phyloP scores from a whole-genome alignment of 805 yeast species.

The Ogataea dorogensis region DNA sequence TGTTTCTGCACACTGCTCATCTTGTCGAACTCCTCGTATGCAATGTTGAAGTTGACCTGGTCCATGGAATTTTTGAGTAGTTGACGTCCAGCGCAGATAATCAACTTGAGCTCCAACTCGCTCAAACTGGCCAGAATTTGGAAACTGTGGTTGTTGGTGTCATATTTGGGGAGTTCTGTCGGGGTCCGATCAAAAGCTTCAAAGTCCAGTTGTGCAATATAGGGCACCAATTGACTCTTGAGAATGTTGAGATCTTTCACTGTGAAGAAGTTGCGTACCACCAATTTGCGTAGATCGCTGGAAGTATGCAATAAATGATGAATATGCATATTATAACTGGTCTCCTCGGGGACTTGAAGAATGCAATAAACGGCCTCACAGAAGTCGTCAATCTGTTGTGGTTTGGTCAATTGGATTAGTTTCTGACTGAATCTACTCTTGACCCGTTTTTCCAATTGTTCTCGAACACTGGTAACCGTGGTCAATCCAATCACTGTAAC shows the following conservation, averaged over 20 bases:
- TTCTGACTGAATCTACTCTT: conserved; percentile 86
- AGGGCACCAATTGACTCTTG: conserved; percentile 42
- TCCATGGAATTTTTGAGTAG: conserved; percentile 55
- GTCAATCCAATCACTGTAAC: conserved; percentile 81
- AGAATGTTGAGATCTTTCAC: conserved; percentile 56
- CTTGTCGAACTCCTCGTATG: conserved; percentile 62
- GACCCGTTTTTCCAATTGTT: conserved; percentile 86
- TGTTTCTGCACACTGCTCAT: conserved; percentile 29
- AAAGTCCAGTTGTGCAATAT: conserved; percentile 31
- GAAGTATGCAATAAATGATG: conserved; percentile 26
- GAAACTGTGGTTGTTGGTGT: conserved; percentile 16
- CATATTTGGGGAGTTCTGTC: conserved; percentile 3
- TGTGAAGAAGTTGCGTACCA: conserved; percentile 53
- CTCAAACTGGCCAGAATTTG: conserved; percentile 45
- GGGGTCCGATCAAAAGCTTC: conserved; percentile 3
- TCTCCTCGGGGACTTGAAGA: conserved; percentile 14
- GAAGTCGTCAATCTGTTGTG: conserved; percentile 48
- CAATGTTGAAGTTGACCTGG: conserved; percentile 72
- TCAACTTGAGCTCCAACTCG: conserved; percentile 65
- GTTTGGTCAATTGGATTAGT: conserved; percentile 56
- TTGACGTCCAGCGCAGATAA: conserved; percentile 75
- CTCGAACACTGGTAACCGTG: conserved; percentile 71
- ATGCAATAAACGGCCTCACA: conserved; percentile 40
- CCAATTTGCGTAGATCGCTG: conserved; percentile 35
- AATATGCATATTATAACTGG: conserved; percentile 37